Evolutionary conservation across 2,329 filamentous ascomycete species (phyloP), one percentile per base, ranked within the genome.

Genomic region (Pleurostoma richardsiae): DNA sequence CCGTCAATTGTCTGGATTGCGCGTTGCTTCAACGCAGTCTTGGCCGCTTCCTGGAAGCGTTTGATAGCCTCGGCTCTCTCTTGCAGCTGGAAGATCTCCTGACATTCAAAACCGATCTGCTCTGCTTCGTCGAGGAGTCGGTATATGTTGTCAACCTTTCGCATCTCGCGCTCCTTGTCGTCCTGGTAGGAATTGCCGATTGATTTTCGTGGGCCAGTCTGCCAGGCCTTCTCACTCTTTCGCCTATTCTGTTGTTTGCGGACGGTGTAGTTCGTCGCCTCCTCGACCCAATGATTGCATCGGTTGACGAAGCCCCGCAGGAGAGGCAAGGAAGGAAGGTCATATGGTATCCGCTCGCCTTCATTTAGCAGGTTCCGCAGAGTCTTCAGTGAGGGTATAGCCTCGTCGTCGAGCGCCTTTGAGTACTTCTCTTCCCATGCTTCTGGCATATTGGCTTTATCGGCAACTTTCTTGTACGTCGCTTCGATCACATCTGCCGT

Each of bases 221-320:
- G 87, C 82, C 87, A 94, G 40, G 80, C 81, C 61, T 90, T 94
- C 59, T 96, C 92, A 65, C 87, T 95, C 69, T 97, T 97, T 51
- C 92, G 89, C 52, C 94, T 87, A 61, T 95, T 95, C 68, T 96
- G 92, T 71, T 96, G 92, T 72, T 99, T 99, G 57, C 94, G 88
- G 49, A 94, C 91, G 60, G 91, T 96, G 72, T 95, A 99, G 62
- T 88, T 91, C 59, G 89, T 94, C 54, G 94, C 94, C 70, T 97
- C 92, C 59, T 97, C 94, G 52, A 96, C 90, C 88, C 95, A 96
- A 63, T 95, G 90, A 66, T 96, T 95, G 73, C 94, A 97, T 59
- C 89, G 86, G 57, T 96, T 90, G 64, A 99, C 94, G 70, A 95
- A 99, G 55, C 85, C 81, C 68, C 84, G 87, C 56, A 99, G 77